Percentiles rank a stretch among this genome's conserved stretches.
Conservation (phyloP, 1,284 basidiomycete species). For the Pholiota adiposa region DNA sequence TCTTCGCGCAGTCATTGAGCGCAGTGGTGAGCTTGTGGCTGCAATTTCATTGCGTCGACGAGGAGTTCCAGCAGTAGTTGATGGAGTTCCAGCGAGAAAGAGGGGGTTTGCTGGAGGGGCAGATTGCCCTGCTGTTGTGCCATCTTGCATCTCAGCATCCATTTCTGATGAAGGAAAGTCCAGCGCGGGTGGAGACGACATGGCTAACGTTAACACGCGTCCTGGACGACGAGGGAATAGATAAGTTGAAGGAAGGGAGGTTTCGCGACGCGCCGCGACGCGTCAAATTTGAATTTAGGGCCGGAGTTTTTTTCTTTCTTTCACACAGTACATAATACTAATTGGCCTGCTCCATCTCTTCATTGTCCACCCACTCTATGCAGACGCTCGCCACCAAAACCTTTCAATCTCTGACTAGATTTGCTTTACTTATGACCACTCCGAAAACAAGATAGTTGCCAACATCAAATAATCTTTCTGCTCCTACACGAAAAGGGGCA, state of each 20-base stretch:
- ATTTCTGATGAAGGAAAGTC: constrained; percentile 64
- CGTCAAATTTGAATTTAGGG: constrained; percentile 40
- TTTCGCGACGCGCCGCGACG: constrained; percentile 48
- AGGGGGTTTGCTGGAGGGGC: constrained; percentile 52
- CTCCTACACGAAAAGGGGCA: too few species aligned
- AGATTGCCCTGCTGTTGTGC: constrained; percentile 41
- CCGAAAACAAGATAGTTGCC: too few species aligned
- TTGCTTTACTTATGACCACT: too few species aligned
- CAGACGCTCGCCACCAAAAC: too few species aligned
- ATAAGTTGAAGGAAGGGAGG: not conserved
- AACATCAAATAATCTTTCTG: too few species aligned
- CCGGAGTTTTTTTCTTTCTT: constrained; percentile 11
- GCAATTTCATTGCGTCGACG: constrained; percentile 40
- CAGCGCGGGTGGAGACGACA: constrained; percentile 73
- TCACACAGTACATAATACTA: too few species aligned
- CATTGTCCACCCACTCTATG: too few species aligned
- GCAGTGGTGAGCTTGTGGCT: constrained; percentile 50
- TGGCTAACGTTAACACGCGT: constrained; percentile 28
- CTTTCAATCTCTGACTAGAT: too few species aligned
- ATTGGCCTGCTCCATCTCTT: too few species aligned
- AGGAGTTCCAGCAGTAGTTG: constrained; percentile 55
- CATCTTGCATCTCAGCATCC: constrained; percentile 56
- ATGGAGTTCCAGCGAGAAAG: constrained; percentile 66
- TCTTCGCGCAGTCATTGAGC: constrained; percentile 57
- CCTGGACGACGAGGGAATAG: not conserved